Evolutionary conservation across 2,329 filamentous ascomycete genomes (phyloP).

Genomic region (Pseudogymnoascus sp.): DNA sequence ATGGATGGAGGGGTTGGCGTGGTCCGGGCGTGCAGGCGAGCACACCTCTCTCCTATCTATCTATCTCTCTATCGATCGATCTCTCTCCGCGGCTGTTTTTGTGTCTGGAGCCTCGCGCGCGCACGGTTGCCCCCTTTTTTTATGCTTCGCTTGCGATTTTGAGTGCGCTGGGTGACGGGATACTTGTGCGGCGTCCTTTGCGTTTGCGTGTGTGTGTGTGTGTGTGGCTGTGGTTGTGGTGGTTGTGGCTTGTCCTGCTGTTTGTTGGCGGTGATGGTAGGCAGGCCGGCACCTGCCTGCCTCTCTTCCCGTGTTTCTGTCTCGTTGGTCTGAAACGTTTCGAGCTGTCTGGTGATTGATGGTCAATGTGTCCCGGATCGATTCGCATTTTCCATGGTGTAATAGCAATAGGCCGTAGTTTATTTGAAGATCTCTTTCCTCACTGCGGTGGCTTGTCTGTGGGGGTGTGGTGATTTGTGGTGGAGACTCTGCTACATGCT

Average conservation of each 20-base stretch:
- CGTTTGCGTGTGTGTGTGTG: not conserved
- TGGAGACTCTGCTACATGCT: not conserved
- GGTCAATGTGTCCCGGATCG: conserved; percentile 6
- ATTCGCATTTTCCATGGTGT: conserved; percentile 32
- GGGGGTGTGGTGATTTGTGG: not conserved
- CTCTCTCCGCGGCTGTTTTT: not conserved
- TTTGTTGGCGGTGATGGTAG: not conserved
- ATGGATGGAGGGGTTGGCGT: not conserved
- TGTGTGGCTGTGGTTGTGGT: not conserved
- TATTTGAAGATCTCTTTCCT: conserved; percentile 28
- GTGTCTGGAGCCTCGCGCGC: conserved; percentile 1
- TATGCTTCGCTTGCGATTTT: not conserved
- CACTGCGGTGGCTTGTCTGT: not conserved
- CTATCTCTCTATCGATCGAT: not conserved
- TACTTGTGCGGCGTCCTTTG: not conserved
- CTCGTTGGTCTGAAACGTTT: conserved; percentile 10
- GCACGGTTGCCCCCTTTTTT: not conserved
- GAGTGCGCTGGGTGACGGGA: not conserved
- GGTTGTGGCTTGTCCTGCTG: conserved; percentile 8
- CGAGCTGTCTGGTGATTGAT: conserved; percentile 3
- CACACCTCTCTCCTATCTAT: not conserved
- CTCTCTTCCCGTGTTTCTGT: conserved; percentile 9
- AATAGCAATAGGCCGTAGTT: conserved; percentile 34
- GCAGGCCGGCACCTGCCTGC: too few species aligned
- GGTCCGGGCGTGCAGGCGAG: not conserved